Evolutionary conservation across 192 early-diverging fungal genomes (phyloP).

Genomic region (Coemansia sp.): DNA sequence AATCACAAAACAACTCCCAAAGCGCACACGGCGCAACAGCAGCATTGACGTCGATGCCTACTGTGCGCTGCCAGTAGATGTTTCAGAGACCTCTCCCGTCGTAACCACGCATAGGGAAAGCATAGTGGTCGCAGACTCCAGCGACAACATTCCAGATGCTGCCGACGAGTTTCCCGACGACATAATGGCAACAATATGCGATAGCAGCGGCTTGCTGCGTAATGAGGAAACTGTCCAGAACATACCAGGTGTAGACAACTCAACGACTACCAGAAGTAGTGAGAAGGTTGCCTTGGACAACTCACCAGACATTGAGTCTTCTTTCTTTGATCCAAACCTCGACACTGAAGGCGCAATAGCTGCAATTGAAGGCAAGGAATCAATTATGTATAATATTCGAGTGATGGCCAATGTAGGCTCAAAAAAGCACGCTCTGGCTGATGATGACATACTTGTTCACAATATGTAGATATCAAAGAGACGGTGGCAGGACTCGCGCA

Average conservation of each 20-base stretch:
- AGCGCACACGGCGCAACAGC: neutral
- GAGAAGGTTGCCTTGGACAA: neutral
- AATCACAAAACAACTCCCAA: neutral
- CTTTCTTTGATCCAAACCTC: slow-evolving; percentile 22
- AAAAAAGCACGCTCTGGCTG: neutral
- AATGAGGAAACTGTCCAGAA: neutral
- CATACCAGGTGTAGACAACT: neutral
- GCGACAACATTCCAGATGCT: neutral
- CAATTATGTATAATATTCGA: neutral
- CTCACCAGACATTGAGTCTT: neutral
- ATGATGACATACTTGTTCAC: neutral
- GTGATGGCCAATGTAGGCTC: too few species aligned
- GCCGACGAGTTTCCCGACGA: slow-evolving; percentile 18
- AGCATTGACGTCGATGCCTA: neutral
- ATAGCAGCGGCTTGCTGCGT: neutral
- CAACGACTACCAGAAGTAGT: neutral
- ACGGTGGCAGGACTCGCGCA: neutral
- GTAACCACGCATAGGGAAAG: neutral
- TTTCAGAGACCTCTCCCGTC: neutral
- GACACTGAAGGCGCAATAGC: slow-evolving; percentile 15
- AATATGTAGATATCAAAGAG: neutral
- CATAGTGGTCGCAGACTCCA: neutral
- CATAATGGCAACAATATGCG: neutral
- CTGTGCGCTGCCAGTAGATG: neutral
- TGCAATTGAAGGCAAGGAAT: slow-evolving; percentile 20